Percentiles rank a stretch among this genome's conserved stretches.
Evolutionary conservation across 2,329 filamentous ascomycete species (phyloP).

Genomic region (Dryadomyces quercus-mongolicae): DNA sequence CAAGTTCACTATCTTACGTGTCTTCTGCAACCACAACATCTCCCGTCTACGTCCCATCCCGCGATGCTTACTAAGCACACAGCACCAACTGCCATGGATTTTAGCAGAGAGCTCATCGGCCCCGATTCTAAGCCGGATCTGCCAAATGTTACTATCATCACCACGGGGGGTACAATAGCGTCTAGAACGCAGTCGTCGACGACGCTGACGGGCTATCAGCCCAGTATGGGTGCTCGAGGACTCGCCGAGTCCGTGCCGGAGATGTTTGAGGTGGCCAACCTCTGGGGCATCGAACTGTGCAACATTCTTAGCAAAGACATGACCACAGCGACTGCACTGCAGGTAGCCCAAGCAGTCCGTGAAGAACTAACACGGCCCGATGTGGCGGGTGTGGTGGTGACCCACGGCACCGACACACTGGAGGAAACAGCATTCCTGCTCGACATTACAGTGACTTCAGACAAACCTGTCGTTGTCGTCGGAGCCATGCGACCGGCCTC

Average conservation of each 20-base stretch:
- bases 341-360: conserved; percentile 34
- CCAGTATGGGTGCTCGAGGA: conserved; percentile 33
- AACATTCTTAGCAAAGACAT: conserved; percentile 35
- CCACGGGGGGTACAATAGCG: conserved; percentile 48
- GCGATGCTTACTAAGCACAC: too few species aligned
- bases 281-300: conserved; percentile 38
- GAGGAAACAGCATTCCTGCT: conserved; percentile 54
- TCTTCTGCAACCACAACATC: too few species aligned
- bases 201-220: conserved; percentile 30
- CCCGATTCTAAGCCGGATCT: conserved; percentile 15
- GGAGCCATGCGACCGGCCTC: conserved; percentile 53
- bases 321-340: conserved; percentile 34
- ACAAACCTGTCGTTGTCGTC: conserved; percentile 47
- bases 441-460: conserved; percentile 41
- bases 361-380: conserved; percentile 29
- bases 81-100: too few species aligned
- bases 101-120: neutral
- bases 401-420: conserved; percentile 54
- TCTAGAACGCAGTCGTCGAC: conserved; percentile 34
- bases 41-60: too few species aligned
- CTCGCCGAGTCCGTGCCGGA: conserved; percentile 44
- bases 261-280: conserved; percentile 39
- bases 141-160: conserved; percentile 44
- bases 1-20: too few species aligned
- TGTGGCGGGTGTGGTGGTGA: conserved; percentile 41